A percentile compares a stretch with the other conserved stretches of the same genome.
These are phyloP conservation scores for Taxillus chinensis DNA, from an alignment of 164 flowering plant genomes.

Conservation along the genomic window DNA sequence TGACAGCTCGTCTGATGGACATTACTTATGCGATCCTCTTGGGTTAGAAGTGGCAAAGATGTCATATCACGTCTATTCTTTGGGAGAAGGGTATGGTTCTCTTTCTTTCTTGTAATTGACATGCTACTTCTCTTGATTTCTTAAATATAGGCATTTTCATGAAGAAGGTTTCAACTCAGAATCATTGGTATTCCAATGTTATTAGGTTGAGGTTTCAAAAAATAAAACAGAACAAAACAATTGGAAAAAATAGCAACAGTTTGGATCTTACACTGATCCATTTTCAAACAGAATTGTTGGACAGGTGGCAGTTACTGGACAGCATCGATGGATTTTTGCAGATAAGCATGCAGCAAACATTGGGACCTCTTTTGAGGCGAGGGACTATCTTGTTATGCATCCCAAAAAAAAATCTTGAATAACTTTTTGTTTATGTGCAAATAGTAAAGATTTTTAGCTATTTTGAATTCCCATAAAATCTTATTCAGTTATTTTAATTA, in stretches of 20 bases:
- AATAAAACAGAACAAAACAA: too few species aligned
- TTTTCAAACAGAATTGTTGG: conserved; percentile 56
- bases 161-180: too few species aligned
- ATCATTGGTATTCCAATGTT: too few species aligned
- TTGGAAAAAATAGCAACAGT: too few species aligned
- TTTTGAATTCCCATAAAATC: conserved; percentile 1
- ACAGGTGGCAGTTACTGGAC: conserved; percentile 62
- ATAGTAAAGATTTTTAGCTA: not conserved
- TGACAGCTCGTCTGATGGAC: conserved; percentile 23
- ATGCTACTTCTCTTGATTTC: too few species aligned
- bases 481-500: conserved; percentile 1
- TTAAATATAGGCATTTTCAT: too few species aligned
- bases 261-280: too few species aligned
- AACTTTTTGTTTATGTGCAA: not conserved
- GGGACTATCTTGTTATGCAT: not conserved
- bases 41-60: conserved; percentile 64
- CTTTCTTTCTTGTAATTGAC: too few species aligned
- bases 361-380: conserved; percentile 42
- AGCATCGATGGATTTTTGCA: conserved; percentile 56
- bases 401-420: not conserved
- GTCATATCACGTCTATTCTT: conserved; percentile 61
- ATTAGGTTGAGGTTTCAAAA: too few species aligned
- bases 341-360: conserved; percentile 26
- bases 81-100: conserved; percentile 73
- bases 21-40: conserved; percentile 38